These are phyloP conservation scores for Oryza brachyantha DNA, from an alignment of 176 grass and related monocot species.

Conservation along the genomic window DNA sequence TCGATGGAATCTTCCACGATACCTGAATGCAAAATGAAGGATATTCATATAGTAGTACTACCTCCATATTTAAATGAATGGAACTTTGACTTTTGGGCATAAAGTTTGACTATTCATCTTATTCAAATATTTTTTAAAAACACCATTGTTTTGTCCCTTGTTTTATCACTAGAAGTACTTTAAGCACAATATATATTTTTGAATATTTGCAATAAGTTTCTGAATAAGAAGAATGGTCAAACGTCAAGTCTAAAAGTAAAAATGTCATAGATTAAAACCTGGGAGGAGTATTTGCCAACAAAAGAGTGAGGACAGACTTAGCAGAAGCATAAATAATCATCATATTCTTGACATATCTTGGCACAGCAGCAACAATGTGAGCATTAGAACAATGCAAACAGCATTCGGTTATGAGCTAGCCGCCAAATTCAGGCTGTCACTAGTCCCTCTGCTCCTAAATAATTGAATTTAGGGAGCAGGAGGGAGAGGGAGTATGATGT, in stretches of 20 bases:
- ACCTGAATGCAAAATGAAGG: constrained; percentile 29
- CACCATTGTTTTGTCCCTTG: too few relatives aligned
- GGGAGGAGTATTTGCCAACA: constrained; percentile 8
- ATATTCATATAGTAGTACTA: not conserved
- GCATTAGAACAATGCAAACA: not conserved
- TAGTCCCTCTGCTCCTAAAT: not conserved
- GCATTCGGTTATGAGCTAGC: constrained; percentile 24
- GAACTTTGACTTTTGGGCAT: too few relatives aligned
- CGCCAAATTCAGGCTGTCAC: constrained; percentile 8
- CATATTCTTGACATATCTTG: not conserved
- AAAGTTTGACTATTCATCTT: too few relatives aligned
- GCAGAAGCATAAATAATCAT: not conserved
- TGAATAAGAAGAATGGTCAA: too few relatives aligned
- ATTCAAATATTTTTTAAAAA: too few relatives aligned
- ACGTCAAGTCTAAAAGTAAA: too few relatives aligned
- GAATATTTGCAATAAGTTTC: too few relatives aligned
- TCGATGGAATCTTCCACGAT: constrained; percentile 3
- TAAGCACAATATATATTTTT: too few relatives aligned
- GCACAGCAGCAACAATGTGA: not conserved
- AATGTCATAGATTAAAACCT: too few relatives aligned
- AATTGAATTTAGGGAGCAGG: not conserved
- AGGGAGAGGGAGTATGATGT: not conserved
- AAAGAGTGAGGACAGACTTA: too few relatives aligned
- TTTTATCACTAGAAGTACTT: too few relatives aligned
- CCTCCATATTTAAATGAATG: too few relatives aligned